Conservation (phyloP, 305 asterid species). For the Fraxinus platypoda region DNA sequence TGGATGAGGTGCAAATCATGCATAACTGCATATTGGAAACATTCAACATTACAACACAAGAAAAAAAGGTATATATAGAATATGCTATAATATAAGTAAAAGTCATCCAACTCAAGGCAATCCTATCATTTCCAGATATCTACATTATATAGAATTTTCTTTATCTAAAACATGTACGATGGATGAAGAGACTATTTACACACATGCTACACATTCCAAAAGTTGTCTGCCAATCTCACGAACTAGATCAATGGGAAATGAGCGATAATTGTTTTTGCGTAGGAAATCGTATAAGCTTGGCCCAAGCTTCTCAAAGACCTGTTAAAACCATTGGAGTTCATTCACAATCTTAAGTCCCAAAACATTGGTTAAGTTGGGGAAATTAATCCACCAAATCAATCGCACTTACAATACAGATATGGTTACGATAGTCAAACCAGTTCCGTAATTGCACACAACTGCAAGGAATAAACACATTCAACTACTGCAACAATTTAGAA, state of each 20-base stretch:
- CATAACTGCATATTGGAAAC: slow-evolving; percentile 62
- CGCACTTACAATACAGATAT: slow-evolving; percentile 82
- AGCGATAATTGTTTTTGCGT: slow-evolving; percentile 94
- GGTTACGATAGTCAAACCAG: slow-evolving; percentile 99
- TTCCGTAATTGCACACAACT: slow-evolving; percentile 98
- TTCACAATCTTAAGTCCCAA: slow-evolving; percentile 68
- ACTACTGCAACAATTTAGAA: slow-evolving; percentile 50
- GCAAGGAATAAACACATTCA: slow-evolving; percentile 85
- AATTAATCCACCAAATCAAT: neutral
- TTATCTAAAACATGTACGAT: neutral
- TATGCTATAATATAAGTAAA: neutral
- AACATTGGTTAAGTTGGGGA: neutral
- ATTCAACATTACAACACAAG: slow-evolving; percentile 18
- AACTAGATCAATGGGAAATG: slow-evolving; percentile 95
- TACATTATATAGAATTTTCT: slow-evolving; percentile 14
- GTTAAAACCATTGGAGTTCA: slow-evolving; percentile 76
- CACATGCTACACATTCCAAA: slow-evolving; percentile 99
- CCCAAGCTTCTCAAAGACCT: slow-evolving; percentile 99
- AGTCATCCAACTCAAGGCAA: neutral
- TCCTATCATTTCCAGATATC: neutral
- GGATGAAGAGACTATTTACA: slow-evolving; percentile 49
- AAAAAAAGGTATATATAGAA: slow-evolving; percentile 9
- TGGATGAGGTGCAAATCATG: slow-evolving; percentile 87
- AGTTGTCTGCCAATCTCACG: slow-evolving; percentile 99
- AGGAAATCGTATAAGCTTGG: slow-evolving; percentile 98